phyloP scores from a whole-genome alignment of 345 rosid genomes.

The Passiflora organensis region DNA sequence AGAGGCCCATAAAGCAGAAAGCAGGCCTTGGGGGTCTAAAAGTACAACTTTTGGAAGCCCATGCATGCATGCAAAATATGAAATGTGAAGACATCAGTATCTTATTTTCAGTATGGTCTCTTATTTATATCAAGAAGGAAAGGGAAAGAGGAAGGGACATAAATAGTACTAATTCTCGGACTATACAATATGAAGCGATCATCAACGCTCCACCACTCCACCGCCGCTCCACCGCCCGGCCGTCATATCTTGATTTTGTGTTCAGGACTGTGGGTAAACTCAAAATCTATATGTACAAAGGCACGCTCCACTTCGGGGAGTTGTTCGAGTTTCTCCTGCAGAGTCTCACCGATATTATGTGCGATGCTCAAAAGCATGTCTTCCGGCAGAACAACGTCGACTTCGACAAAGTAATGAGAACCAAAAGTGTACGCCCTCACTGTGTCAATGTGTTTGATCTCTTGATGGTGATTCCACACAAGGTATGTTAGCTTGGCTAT shows the following conservation, averaged over 20 bases:
- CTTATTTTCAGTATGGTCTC: no score
- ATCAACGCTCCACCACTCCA: no score
- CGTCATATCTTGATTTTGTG: constrained; percentile 43
- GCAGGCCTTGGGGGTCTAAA: no score
- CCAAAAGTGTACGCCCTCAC: constrained; percentile 85
- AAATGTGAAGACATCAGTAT: no score
- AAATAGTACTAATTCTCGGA: no score
- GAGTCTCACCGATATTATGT: constrained; percentile 77
- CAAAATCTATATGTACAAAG: constrained; percentile 81
- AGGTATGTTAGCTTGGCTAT: constrained; percentile 67
- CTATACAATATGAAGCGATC: no score
- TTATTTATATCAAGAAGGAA: no score
- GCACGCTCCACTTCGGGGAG: constrained; percentile 79
- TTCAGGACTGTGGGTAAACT: constrained; percentile 71
- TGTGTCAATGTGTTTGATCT: constrained; percentile 66
- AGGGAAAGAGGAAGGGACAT: no score
- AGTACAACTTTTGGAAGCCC: no score
- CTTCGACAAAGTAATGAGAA: constrained; percentile 77
- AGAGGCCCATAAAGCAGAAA: no score
- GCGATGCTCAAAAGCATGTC: constrained; percentile 64
- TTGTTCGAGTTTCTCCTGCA: constrained; percentile 80
- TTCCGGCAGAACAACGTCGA: constrained; percentile 66
- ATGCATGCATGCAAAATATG: no score
- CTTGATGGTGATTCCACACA: constrained; percentile 78
- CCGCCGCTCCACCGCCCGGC: no score